These are phyloP conservation scores for Sporothrix pseudoabietina DNA, from an alignment of 2,329 filamentous ascomycete genomes.

Conservation along the genomic window DNA sequence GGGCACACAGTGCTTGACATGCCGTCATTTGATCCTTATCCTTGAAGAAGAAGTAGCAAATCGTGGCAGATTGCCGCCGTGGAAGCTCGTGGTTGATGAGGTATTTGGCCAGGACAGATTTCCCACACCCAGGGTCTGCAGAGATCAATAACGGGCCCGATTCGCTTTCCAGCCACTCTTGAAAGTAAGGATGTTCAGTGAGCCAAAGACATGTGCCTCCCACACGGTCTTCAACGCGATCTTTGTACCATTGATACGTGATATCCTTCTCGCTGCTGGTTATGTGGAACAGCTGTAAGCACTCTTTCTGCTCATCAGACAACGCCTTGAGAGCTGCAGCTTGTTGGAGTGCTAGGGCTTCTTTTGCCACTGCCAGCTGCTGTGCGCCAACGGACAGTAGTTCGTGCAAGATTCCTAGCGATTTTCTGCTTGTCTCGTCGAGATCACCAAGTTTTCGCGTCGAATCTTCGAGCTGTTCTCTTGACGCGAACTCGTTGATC, in stretches of 20 bases:
- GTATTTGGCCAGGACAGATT: conserved; percentile 44
- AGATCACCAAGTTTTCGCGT: conserved; percentile 24
- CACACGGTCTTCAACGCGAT: conserved; percentile 37
- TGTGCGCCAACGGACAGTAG: neutral
- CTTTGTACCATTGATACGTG: conserved; percentile 42
- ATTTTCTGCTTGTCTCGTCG: neutral
- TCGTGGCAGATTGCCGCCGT: conserved; percentile 28
- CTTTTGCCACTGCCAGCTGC: neutral
- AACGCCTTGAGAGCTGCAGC: neutral
- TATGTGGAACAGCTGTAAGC: neutral
- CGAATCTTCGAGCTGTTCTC: neutral
- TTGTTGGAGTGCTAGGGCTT: neutral
- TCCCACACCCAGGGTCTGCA: conserved; percentile 46
- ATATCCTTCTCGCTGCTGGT: neutral
- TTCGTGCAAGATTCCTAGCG: neutral
- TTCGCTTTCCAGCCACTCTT: conserved; percentile 38
- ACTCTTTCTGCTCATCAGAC: neutral
- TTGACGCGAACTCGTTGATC: conserved; percentile 25
- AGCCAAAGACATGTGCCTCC: conserved; percentile 42
- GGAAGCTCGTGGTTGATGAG: conserved; percentile 40
- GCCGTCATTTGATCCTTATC: conserved; percentile 44
- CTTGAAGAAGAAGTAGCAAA: conserved; percentile 52
- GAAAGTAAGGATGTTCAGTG: conserved; percentile 40
- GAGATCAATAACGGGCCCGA: conserved; percentile 43
- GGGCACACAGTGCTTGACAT: conserved; percentile 44